phyloP scores from a whole-genome alignment of 1,284 basidiomycete genomes.

The Ceratobasidium sp. region DNA sequence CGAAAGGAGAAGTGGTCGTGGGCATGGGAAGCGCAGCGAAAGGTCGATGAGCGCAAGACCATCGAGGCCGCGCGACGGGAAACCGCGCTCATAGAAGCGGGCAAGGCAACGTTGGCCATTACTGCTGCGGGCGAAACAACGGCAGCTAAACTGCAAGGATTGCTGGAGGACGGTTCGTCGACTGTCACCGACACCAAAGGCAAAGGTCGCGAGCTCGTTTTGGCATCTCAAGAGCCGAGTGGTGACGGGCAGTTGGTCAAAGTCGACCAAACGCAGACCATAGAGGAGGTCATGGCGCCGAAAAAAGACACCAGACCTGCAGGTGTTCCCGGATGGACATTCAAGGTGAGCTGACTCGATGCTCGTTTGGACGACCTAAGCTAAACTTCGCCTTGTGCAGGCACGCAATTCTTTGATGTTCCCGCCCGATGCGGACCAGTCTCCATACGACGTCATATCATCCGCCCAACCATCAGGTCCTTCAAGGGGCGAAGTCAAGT shows the following conservation, averaged over 20 bases:
- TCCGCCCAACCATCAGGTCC: slow-evolving; percentile 44
- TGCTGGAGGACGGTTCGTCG: neutral
- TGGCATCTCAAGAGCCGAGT: slow-evolving; percentile 52
- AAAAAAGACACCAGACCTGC: slow-evolving; percentile 72
- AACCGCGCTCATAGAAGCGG: slow-evolving; percentile 68
- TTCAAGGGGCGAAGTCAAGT: slow-evolving; percentile 61
- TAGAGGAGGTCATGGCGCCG: slow-evolving; percentile 73
- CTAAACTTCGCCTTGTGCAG: slow-evolving; percentile 52
- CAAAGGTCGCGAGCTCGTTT: slow-evolving; percentile 4
- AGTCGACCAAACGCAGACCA: slow-evolving; percentile 42
- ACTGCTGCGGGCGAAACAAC: slow-evolving; percentile 15
- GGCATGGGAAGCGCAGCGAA: slow-evolving; percentile 89
- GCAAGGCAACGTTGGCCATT: slow-evolving; percentile 29
- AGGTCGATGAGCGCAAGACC: slow-evolving; percentile 69
- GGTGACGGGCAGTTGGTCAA: slow-evolving; percentile 44
- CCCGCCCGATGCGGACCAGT: slow-evolving; percentile 82
- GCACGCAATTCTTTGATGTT: slow-evolving; percentile 93
- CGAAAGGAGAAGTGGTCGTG: slow-evolving; percentile 81
- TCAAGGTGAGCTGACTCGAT: slow-evolving; percentile 66
- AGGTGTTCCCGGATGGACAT: slow-evolving; percentile 82
- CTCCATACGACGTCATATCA: slow-evolving; percentile 69
- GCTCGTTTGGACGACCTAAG: slow-evolving; percentile 21
- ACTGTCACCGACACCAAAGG: neutral
- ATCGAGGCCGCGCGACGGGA: slow-evolving; percentile 69
- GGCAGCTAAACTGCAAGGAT: neutral